Base-by-base conservation (phyloP, 2,329 filamentous ascomycete genomes). In the Aspergillus sp. region DNA sequence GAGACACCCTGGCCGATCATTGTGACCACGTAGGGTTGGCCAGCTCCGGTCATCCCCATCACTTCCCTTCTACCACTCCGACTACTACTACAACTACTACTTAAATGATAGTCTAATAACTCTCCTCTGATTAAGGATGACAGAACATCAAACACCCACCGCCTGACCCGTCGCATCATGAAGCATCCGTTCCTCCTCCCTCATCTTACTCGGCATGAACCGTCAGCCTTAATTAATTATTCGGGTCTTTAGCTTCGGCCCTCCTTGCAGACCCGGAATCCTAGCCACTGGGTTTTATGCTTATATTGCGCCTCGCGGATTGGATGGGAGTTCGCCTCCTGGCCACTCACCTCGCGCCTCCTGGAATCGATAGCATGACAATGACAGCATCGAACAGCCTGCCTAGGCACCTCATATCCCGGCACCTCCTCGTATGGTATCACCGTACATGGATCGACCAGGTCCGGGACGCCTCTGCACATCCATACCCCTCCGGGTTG, bases 1-100 rank as follows among this genome's bases (percentile, higher is more conserved):
- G 48, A 48, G 45, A 29, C 20, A 23, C 52, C 50, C 49, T 45
- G 41, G 45, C 49, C 45, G 53, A 55, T 55, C 53, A 55, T 42
- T 42, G 4, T 42, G 14, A 11, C 38, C 34, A 36, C 34, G 34
- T 36, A 14, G 34, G 34, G 34, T 36, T 17, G 6, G 13, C 34
- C 14, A n/a, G 34, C 29, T 32, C 29, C 7, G 34, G 34, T 36
- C 34, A 36, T 36, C 34, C 3, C 14, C 5, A 36, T 16, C 5
- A 25, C 23, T 25, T 36, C 34, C 34, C 7, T 36, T 36, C 14
- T 36, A 36, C 32, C 10, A 13, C 5, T 41, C 38, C n/a, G 17
- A 42, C n/a, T 16, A 38, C 4, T 38, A 38, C 14, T 38, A 6
- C n/a, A n/a, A n/a, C n/a, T n/a, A n/a, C n/a, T n/a, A n/a, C n/a